Evolutionary conservation across 164 flowering plant genomes (phyloP).

Genomic region (Vitis cinerea): DNA sequence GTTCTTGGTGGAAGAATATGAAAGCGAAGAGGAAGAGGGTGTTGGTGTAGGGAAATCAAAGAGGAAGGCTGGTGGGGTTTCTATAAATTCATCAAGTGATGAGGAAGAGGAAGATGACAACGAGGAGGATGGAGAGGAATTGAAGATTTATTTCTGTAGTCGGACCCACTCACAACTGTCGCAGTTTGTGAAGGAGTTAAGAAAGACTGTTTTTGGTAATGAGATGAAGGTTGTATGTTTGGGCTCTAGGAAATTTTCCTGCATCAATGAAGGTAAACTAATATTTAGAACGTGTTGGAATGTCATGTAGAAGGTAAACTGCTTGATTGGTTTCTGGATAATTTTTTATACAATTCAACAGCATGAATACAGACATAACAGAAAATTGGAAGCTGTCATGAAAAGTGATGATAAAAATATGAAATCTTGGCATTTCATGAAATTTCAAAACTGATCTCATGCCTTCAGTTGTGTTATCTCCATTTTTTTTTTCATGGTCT

Average conservation of each 20-base stretch:
- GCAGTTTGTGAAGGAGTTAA: constrained; percentile 87
- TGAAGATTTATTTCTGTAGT: constrained; percentile 86
- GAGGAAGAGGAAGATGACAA: constrained; percentile 55
- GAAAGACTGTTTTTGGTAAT: constrained; percentile 62
- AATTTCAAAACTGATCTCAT: too few species aligned
- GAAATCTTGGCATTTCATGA: too few species aligned
- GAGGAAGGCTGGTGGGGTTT: constrained; percentile 51
- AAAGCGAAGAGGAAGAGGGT: constrained; percentile 69
- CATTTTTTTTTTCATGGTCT: neutral
- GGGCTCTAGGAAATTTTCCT: constrained; percentile 88
- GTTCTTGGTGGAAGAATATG: constrained; percentile 82
- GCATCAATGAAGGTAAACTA: constrained; percentile 79
- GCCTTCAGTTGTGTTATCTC: neutral
- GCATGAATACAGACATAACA: too few species aligned
- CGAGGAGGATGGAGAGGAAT: constrained; percentile 38
- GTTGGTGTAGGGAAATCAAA: constrained; percentile 31
- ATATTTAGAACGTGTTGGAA: too few species aligned
- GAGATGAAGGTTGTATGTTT: constrained; percentile 65
- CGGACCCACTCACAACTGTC: constrained; percentile 97
- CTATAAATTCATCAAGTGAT: constrained; percentile 54
- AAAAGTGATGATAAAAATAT: too few species aligned
- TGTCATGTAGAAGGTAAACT: too few species aligned
- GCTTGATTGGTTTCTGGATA: too few species aligned
- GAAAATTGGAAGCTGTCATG: too few species aligned
- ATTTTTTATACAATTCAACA: too few species aligned